phyloP scores from a whole-genome alignment of 1,284 basidiomycete species.

The Porogramme epimiltina region DNA sequence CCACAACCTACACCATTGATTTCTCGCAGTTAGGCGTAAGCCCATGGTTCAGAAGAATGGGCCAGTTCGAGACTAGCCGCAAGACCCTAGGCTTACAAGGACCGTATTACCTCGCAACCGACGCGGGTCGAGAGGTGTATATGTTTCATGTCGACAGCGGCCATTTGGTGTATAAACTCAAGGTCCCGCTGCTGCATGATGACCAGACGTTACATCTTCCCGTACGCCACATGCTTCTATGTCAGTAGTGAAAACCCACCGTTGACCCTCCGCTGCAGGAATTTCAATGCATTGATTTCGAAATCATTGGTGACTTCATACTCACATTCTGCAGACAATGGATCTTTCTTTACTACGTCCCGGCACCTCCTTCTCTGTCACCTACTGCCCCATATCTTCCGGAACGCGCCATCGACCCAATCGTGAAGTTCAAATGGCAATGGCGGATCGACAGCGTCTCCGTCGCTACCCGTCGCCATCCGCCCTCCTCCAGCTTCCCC shows the following conservation, averaged over 20 bases:
- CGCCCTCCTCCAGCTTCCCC: constrained; percentile 16
- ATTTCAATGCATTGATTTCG: constrained; percentile 35
- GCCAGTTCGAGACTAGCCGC: constrained; percentile 22
- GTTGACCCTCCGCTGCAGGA: constrained; percentile 20
- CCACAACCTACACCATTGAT: constrained; percentile 22
- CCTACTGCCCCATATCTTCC: neutral
- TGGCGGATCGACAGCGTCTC: constrained; percentile 57
- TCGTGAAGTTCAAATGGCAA: constrained; percentile 48
- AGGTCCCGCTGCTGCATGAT: constrained; percentile 21
- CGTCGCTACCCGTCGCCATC: constrained; percentile 31
- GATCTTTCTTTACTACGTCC: constrained; percentile 29
- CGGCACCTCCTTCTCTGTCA: constrained; percentile 5
- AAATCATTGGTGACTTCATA: constrained; percentile 33
- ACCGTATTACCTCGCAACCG: constrained; percentile 21
- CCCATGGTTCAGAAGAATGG: constrained; percentile 13
- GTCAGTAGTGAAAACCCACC: neutral
- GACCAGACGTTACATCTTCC: constrained; percentile 24
- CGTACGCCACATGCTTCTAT: neutral
- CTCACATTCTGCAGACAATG: constrained; percentile 32
- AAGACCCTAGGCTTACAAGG: constrained; percentile 25
- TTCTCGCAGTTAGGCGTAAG: constrained; percentile 1
- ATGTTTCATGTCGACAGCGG: constrained; percentile 24
- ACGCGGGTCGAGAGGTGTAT: constrained; percentile 21
- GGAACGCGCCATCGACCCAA: constrained; percentile 37
- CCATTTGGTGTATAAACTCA: constrained; percentile 17